Base-by-base conservation (phyloP, 2,329 filamentous ascomycete species). In the Fusarium sp. region DNA sequence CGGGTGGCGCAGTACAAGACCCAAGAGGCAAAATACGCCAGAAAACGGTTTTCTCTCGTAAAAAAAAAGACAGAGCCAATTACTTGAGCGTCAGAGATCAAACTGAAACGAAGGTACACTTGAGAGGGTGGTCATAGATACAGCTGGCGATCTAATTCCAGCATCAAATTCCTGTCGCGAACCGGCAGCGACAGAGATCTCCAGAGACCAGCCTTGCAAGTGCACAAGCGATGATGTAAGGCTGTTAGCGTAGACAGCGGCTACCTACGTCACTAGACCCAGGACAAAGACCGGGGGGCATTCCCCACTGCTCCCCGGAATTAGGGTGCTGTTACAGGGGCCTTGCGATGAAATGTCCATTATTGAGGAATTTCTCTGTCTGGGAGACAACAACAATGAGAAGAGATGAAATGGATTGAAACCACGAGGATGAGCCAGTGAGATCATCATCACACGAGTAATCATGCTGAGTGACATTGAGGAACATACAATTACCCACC, bases 161-260 rank as follows among this genome's bases (percentile, higher is more conserved):
- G 44, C 60, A 47, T 30, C 50, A 23, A 59, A 56, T 66, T 49
- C 44, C 44, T 47, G 47, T 64, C 16, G 43, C 42, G 19, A 67
- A 61, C 53, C 43, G 67, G 67, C 10, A 66, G 13, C 13, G 44
- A 56, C 32, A 38, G 42, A 35, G 49, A 52, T 40, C 54, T 58
- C 35, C 58, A 49, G 52, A 56, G 69, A 35, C 70, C 69, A 73
- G 66, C 71, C 71, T 60, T 69, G 63, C 56, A 44, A 35, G 53
- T 61, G 53, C 57, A 69, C 60, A 38, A 44, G 60, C 66, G 67
- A 74, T 74, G 72, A 74, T 74, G 72, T 75, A 75, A 75, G 72
- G 69, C 69, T 60, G 60, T 46, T 72, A 63, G 60, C 43, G 53
- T 37, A 58, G 57, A 74, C 64, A 71, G 57, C 69, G 69, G 67